Percentiles rank a stretch among this genome's conserved stretches.
These are phyloP conservation scores for Raffaelea arxii DNA, from an alignment of 2,329 filamentous ascomycete genomes.

Conservation along the genomic window DNA sequence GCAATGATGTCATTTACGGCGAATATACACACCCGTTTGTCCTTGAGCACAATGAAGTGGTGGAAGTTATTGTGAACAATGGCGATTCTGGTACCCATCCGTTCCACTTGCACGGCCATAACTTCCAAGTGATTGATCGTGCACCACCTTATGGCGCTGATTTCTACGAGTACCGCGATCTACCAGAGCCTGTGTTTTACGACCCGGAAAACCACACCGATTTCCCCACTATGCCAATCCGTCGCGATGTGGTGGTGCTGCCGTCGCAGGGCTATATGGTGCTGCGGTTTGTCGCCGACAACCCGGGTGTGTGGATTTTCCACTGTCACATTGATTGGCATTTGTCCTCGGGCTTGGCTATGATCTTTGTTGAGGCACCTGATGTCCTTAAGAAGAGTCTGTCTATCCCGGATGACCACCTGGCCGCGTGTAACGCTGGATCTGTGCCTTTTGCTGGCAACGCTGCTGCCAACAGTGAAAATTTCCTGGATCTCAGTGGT, in stretches of 20 bases:
- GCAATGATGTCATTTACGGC: constrained; percentile 55
- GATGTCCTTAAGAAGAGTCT: constrained; percentile 50
- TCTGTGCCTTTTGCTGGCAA: constrained; percentile 17
- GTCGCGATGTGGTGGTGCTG: constrained; percentile 59
- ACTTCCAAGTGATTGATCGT: constrained; percentile 53
- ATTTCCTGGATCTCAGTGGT: constrained; percentile 18
- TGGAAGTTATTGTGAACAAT: constrained; percentile 71
- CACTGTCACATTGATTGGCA: constrained; percentile 81
- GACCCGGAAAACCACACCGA: constrained; percentile 17
- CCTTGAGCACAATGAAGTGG: constrained; percentile 52
- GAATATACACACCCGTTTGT: constrained; percentile 58
- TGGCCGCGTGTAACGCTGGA: constrained; percentile 41
- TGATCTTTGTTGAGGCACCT: constrained; percentile 55
- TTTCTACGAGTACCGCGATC: constrained; percentile 36
- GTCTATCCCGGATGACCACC: constrained; percentile 49
- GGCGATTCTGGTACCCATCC: constrained; percentile 60
- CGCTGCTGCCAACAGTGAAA: constrained; percentile 16
- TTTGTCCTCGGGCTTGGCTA: constrained; percentile 54
- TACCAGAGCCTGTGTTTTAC: constrained; percentile 24
- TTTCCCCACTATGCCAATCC: constrained; percentile 48
- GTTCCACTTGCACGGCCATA: constrained; percentile 69
- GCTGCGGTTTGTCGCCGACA: constrained; percentile 57
- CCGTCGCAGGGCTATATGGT: constrained; percentile 58
- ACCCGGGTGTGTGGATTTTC: constrained; percentile 53
- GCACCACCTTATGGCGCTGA: constrained; percentile 49